Base-by-base conservation (phyloP, 768 basidiomycete species). In the Gloeophyllum trabeum region DNA sequence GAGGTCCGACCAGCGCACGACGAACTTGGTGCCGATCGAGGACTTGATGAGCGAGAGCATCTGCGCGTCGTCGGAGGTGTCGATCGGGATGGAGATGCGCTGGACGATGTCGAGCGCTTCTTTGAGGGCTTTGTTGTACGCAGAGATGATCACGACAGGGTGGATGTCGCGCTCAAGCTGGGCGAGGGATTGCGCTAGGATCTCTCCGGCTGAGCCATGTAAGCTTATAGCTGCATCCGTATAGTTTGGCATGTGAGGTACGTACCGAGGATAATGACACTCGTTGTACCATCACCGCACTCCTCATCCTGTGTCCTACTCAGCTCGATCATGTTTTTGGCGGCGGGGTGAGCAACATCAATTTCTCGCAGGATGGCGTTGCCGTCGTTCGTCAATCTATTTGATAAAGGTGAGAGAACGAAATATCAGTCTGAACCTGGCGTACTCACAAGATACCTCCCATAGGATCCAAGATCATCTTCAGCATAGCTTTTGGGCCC, bases 401-500 rank as follows among this genome's bases (percentile, higher is more conserved):
- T 25, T 6, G 10, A 12, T 6, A 43, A 14, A 30, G 32, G 45
- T 32, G 35, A 47, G 24, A 26, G 24, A 4, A 14, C 32, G 16
- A 44, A 40, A 40, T 18, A 24, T 38, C 6, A 18, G 23, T 32
- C 1, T 41, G 32, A 12, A 24, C 6, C 2, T 22, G n/a, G 16
- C 12, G 24, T 40, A 14, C 79, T 42, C 44, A 94, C 94, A 97
- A 56, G 52, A 99, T 98, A 42, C 96, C 96, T 41, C 96, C 96
- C 96, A 99, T 98, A 1, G 93, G 93, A 66, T 98, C 94, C 35
- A 97, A 65, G 52, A 98, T 96, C 96, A 99, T 98, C 72, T 98
- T 99, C 41, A 98, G 68, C 96, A 98, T 98, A 32, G 96, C 81
- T 56, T 96, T 94, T 1, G 94, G 94, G 1, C 93, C 96, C 25